Percentiles rank a stretch among this genome's conserved stretches.
These are phyloP conservation scores for Marasmius fiardii DNA, from an alignment of 1,284 basidiomycete species.

Conservation along the genomic window DNA sequence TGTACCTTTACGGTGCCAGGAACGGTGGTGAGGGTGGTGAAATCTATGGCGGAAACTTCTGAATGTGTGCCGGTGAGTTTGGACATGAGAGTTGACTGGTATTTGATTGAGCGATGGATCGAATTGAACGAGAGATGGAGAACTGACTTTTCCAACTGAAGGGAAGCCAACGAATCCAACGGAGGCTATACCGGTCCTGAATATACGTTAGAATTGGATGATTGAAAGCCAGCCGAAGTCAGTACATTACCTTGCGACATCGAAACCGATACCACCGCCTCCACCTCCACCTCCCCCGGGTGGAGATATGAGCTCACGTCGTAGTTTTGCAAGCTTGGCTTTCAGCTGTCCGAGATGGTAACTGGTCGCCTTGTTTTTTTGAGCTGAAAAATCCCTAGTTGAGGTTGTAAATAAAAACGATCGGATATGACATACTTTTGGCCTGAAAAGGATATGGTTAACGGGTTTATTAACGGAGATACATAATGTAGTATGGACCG, in stretches of 20 bases:
- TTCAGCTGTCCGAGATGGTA: constrained; percentile 97
- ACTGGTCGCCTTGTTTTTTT: constrained; percentile 97
- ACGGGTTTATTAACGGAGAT: constrained; percentile 9
- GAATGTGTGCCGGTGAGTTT: constrained; percentile 98
- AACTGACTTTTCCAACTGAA: constrained; percentile 78
- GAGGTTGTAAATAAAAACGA: constrained; percentile 6
- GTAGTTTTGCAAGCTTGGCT: constrained; percentile 96
- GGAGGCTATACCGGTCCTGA: constrained; percentile 89
- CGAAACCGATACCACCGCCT: constrained; percentile 85
- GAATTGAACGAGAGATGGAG: constrained; percentile 11
- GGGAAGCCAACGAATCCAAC: constrained; percentile 95
- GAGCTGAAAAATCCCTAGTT: constrained; percentile 46
- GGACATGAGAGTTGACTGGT: constrained; percentile 94
- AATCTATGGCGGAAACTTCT: constrained; percentile 98
- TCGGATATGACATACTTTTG: constrained; percentile 44
- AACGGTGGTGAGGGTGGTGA: constrained; percentile 91
- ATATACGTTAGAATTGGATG: not conserved
- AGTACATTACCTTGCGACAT: constrained; percentile 69
- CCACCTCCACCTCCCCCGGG: constrained; percentile 81
- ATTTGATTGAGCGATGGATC: constrained; percentile 12
- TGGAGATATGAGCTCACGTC: constrained; percentile 89
- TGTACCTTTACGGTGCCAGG: constrained; percentile 95
- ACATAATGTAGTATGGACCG: constrained; percentile 26
- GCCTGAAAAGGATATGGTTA: constrained; percentile 32
- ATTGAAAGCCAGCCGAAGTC: constrained; percentile 5